Evolutionary conservation across 495 filamentous ascomycete genomes (phyloP).

Genomic region (Podospora fimiseda): DNA sequence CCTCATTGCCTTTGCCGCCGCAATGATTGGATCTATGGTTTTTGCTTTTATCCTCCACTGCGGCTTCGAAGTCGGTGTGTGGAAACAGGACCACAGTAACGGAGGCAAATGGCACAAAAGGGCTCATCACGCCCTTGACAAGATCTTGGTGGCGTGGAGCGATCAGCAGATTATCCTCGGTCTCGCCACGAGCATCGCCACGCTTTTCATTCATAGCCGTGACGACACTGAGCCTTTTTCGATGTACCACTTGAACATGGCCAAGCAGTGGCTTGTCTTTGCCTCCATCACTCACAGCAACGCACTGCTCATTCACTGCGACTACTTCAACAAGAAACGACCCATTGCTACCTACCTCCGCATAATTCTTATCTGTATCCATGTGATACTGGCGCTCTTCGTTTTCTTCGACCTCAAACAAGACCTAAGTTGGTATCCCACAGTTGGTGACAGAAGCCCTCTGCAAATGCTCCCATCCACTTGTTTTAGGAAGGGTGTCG

Average conservation of each 20-base stretch:
- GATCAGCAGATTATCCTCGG: slow-evolving; percentile 8
- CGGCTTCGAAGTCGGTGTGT: neutral
- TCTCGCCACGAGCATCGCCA: slow-evolving; percentile 6
- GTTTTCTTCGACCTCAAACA: neutral
- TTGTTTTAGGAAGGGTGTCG: neutral
- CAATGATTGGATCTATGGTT: neutral
- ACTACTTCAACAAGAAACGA: neutral
- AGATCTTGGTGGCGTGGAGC: neutral
- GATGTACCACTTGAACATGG: slow-evolving; percentile 9
- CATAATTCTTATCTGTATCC: neutral
- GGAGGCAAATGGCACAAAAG: neutral
- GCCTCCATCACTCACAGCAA: slow-evolving; percentile 6
- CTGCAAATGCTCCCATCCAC: neutral
- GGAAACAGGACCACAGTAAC: neutral
- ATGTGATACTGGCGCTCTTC: neutral
- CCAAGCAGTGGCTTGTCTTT: slow-evolving; percentile 5
- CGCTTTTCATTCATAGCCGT: slow-evolving; percentile 1
- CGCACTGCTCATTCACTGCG: slow-evolving; percentile 7
- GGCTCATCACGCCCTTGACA: neutral
- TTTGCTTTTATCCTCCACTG: too few species aligned
- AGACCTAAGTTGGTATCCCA: neutral
- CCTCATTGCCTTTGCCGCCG: neutral
- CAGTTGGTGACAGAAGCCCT: neutral
- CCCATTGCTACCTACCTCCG: neutral
- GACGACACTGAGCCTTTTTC: too few species aligned